Percentiles rank a stretch among this genome's conserved stretches.
Conservation (phyloP, 345 rosid species). For the Citrus reticulata region DNA sequence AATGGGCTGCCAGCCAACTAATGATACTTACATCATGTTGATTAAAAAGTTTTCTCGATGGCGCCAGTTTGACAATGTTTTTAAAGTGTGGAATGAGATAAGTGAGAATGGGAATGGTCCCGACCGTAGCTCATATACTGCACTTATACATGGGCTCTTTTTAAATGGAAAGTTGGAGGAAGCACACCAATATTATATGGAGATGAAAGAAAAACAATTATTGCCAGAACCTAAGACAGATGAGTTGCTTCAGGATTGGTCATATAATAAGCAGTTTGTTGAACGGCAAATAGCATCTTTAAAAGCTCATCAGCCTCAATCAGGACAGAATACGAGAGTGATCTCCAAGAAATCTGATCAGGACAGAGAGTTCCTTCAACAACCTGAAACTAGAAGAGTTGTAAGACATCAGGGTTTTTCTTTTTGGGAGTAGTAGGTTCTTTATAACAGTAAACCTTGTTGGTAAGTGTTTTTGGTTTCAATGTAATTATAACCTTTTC, state of each 20-base stretch:
- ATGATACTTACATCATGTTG: constrained; percentile 78
- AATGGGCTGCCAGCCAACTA: constrained; percentile 62
- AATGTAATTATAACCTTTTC: background rate
- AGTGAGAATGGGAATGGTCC: constrained; percentile 59
- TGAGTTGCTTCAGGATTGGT: constrained; percentile 66
- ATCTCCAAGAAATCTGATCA: constrained; percentile 25
- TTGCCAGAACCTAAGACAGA: constrained; percentile 67
- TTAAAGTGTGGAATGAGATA: constrained; percentile 76
- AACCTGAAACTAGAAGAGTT: constrained; percentile 63
- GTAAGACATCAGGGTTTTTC: constrained; percentile 69
- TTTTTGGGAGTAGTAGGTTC: constrained; percentile 48
- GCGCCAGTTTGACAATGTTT: constrained; percentile 68
- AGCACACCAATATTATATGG: constrained; percentile 64
- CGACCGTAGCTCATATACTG: constrained; percentile 77
- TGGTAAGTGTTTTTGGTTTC: background rate
- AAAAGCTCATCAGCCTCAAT: constrained; percentile 22
- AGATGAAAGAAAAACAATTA: constrained; percentile 71
- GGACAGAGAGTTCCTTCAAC: constrained; percentile 44
- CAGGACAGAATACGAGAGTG: constrained; percentile 16
- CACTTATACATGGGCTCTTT: constrained; percentile 85
- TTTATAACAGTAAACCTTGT: constrained; percentile 10
- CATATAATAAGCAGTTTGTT: constrained; percentile 52
- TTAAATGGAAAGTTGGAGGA: constrained; percentile 76
- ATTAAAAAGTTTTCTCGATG: constrained; percentile 86
- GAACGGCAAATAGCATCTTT: constrained; percentile 24